Evolutionary conservation across 257 asterid species (phyloP), one percentile per base, ranked within the genome.

Genomic region (Gentiana macrophylla): DNA sequence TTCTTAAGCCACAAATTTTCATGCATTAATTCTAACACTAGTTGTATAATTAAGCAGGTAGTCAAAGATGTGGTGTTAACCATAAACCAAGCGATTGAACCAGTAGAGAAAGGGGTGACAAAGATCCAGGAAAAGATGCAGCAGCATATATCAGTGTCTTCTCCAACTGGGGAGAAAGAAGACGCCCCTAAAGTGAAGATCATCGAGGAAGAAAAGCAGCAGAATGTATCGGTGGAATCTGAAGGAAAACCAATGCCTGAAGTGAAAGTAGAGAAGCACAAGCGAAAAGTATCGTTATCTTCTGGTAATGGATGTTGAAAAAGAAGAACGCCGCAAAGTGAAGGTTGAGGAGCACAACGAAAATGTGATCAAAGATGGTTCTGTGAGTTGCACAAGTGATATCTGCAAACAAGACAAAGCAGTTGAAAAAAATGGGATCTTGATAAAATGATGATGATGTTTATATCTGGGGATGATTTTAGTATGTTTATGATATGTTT

Each of bases 41-140:
- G 24, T 24, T 24, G 24, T 24, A 24, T 24, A 24, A 24, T 24
- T 12, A 37, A 61, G 47, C 78, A 91, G 96, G 95, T 91, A 9
- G 90, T 87, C 63, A 67, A 85, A 79, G 98, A 91, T 34, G 97
- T 91, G 1, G 97, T 83, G 48, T 65, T 91, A 79, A 91, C 98
- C 1, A 84, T 91, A 53, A 91, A 84, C 72, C 95, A 91, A 64
- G 98, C 97, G 3, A 87, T 91, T 6, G 94, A 85, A 63, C 98
- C 97, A 0, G 95, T 91, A 35, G 97, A 87, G 2, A 92, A 87
- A 53, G 97, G 98, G 11, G 65, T 91, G 95, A 80, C 84, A 1
- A 91, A 81, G 77, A 91, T 91, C 64, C 97, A 91, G 59, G 98
- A 91, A 65, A 85, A 76, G 0, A 71, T 87, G 69, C 95, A 91